Evolutionary conservation across 805 yeast species (phyloP), one percentile per base, ranked within the genome.

Genomic region (Metschnikowia matae): DNA sequence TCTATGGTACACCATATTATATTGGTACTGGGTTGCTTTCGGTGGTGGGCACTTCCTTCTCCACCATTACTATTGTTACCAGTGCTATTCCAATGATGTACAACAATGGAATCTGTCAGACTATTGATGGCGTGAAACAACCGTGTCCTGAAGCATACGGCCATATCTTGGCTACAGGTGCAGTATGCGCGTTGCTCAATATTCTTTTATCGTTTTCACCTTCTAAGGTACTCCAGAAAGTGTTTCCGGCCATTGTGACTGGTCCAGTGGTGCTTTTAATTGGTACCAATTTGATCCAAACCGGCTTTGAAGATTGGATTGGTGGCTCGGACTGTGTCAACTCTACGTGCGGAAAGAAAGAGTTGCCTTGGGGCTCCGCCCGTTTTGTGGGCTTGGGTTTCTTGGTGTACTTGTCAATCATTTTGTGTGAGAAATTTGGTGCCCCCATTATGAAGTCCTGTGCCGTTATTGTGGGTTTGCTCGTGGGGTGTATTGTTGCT

Each of bases 91-190:
- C 96, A 17, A 72, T 84, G 73, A 87, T 90, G 95, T 90, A 91
- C 71, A 58, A 62, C 3, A 74, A 71, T 41, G 96, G 96, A 4
- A 70, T 65, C 44, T 88, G 97, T 69, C 56, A 64, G 3, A 84
- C 71, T 33, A 75, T 77, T 3, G 85, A 81, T 54, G 96, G 96
- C 3, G 81, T 77, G 6, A 57, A 68, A 8, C 74, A 87, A 46
- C 79, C 96, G 3, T 91, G 97, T 70, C 95, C 95, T 5, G 87
- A 85, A 52, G 97, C 95, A 1, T 91, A 89, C 63, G 97, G 97
- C 57, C 82, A 83, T n/a, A 77, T 90, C 38, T 70, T 90, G 54
- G 97, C 85, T 35, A 86, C 96, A 7, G 85, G 90, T n/a, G 76
- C 80, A 36, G 77, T 81, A 18, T 88, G 96, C 69, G 87, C 89